Percentiles rank a stretch among this genome's conserved stretches.
These are phyloP conservation scores for Yamagishiella unicocca DNA, from an alignment of 139 green algal genomes.

Conservation along the genomic window DNA sequence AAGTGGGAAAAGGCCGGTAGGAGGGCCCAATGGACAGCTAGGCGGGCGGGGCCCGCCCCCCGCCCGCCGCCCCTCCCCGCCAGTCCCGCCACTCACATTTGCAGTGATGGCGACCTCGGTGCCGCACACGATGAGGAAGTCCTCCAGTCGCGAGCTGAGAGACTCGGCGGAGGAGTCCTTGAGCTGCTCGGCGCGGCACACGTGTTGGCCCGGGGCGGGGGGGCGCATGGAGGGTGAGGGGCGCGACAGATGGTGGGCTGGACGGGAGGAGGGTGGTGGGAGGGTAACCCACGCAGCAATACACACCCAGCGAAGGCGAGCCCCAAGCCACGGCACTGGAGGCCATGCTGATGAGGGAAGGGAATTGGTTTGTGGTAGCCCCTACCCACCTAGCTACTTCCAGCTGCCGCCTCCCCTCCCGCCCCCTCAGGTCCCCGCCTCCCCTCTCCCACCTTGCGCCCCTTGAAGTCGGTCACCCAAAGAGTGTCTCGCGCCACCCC, in stretches of 20 bases:
- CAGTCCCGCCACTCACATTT: background rate
- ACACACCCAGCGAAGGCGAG: too few species aligned
- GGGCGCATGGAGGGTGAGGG: background rate
- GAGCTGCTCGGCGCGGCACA: background rate
- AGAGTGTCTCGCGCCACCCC: conserved; percentile 2
- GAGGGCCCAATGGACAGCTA: too few species aligned
- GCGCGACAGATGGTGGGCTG: too few species aligned
- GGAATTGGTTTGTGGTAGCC: too few species aligned
- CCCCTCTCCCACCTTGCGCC: background rate
- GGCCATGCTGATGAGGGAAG: too few species aligned
- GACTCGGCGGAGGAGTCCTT: conserved; percentile 13
- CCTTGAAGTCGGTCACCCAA: conserved; percentile 31
- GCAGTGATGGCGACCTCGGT: background rate
- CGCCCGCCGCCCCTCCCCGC: too few species aligned
- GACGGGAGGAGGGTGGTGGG: too few species aligned
- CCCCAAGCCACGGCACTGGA: too few species aligned
- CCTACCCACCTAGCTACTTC: too few species aligned
- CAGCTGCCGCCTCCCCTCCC: background rate
- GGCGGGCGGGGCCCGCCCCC: too few species aligned
- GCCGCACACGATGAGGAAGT: conserved; percentile 41
- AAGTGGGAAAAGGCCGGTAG: too few species aligned
- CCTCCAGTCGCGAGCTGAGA: conserved; percentile 10
- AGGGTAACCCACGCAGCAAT: too few species aligned
- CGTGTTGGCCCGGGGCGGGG: background rate
- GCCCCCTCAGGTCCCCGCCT: background rate